Base-by-base conservation (phyloP, 306 rosid genomes). In the Trifolium pratense region DNA sequence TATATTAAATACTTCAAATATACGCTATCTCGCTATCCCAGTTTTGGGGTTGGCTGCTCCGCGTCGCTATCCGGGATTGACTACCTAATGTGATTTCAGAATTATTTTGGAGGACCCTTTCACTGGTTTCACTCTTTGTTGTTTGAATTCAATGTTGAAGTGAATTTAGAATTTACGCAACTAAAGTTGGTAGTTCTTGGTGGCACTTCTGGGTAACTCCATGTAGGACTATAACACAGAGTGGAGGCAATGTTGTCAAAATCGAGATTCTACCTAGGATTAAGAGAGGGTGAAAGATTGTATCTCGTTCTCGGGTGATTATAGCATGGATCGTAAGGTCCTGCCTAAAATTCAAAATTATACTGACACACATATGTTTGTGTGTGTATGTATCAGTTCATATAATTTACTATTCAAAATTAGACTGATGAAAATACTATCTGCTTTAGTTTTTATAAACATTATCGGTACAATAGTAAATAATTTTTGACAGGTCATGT, bases 111-210 rank as follows among this genome's bases (percentile, higher is more conserved):
- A 21, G 17, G 39, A 15, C 65, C 32, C 45, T 45, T 46, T 26
- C 15, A 75, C 13, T 32, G 68, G n/a, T 11, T 34, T 67, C 51
- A 9, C 75, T 56, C 57, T 40, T 4, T 57, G 53, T 60, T 72
- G 46, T 67, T 79, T 58, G 58, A 57, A 73, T 56, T 56, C 58
- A 72, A 52, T 65, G 32, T 65, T n/a, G 42, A 66, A 65, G 40
- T 68, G 52, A 37, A 16, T 58, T 45, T 72, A n/a, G 9, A 49
- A n/a, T 49, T 49, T 49, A 16, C 18, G 23, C 66, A 56, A 71
- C 76, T 39, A 9, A 42, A 39, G 45, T 58, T 73, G 32, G 69
- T 59, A 43, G 21, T 43, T 59, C 59, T 45, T 45, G 7, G 48
- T 42, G 59, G 17, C 48, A 58, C n/a, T 18, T 55, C 29, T 60